Evolutionary conservation across 208 protist species (phyloP).

Genomic region (Wallacemonas sp.): DNA sequence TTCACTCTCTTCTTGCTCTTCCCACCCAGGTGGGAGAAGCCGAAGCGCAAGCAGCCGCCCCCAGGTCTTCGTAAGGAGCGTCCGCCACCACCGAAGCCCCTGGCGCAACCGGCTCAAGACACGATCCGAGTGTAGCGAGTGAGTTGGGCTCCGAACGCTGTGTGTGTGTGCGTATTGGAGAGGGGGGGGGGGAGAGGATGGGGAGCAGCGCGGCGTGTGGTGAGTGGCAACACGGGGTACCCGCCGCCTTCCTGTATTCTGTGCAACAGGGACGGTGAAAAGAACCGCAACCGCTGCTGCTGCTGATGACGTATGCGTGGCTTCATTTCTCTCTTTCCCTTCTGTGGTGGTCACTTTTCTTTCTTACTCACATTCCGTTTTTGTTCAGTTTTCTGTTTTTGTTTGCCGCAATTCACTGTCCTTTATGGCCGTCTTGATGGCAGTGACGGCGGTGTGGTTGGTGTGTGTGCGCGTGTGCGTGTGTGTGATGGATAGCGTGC

Average conservation of each 20-base stretch:
- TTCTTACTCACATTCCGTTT: not conserved
- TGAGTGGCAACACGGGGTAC: too few relatives aligned
- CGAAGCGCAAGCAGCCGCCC: constrained; percentile 69
- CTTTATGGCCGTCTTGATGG: too few relatives aligned
- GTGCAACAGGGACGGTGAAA: too few relatives aligned
- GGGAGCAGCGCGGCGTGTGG: not conserved
- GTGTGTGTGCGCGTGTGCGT: too few relatives aligned
- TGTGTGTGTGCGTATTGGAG: too few relatives aligned
- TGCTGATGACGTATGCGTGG: not conserved
- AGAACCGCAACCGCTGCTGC: not conserved
- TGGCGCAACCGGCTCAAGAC: constrained; percentile 20
- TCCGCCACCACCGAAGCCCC: constrained; percentile 63
- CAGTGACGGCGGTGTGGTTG: too few relatives aligned
- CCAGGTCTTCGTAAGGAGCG: constrained; percentile 27
- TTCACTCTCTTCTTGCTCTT: constrained; percentile 75
- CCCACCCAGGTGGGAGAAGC: constrained; percentile 76
- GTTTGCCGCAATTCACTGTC: not conserved
- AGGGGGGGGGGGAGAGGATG: too few relatives aligned
- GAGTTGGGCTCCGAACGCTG: not conserved
- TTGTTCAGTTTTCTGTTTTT: constrained; percentile 11
- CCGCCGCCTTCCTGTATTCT: too few relatives aligned
- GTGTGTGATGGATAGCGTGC: too few relatives aligned
- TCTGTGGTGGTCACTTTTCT: constrained; percentile 16
- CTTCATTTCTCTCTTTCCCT: constrained; percentile 13
- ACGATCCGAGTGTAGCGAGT: not conserved